These are phyloP conservation scores for Botryotinia globosa DNA, from an alignment of 2,329 filamentous ascomycete species.

Conservation along the genomic window DNA sequence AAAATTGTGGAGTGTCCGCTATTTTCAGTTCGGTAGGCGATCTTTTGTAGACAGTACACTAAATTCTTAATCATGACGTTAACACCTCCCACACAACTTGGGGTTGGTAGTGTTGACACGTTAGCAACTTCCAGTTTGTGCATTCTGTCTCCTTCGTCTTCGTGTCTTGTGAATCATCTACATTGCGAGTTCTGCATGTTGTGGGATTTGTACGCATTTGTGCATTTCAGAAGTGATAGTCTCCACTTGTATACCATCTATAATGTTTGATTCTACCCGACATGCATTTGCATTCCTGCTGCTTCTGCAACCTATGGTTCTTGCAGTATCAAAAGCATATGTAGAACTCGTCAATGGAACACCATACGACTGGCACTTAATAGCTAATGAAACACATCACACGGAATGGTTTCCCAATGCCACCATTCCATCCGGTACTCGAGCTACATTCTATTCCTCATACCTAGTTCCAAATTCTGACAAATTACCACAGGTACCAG, in stretches of 20 bases:
- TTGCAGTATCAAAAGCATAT: conserved; percentile 23
- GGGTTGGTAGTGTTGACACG: not conserved
- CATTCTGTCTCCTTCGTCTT: not conserved
- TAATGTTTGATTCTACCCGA: not conserved
- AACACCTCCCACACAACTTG: not conserved
- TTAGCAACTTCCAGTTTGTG: not conserved
- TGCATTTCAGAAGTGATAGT: not conserved
- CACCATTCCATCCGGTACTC: conserved; percentile 22
- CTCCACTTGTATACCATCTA: not conserved
- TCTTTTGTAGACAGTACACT: not conserved
- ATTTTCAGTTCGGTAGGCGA: not conserved
- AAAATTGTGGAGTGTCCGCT: not conserved
- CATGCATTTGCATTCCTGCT: not conserved
- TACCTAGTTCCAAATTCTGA: not conserved
- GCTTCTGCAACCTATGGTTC: not conserved
- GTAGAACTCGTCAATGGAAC: conserved; percentile 26
- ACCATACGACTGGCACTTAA: conserved; percentile 30
- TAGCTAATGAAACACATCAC: conserved; percentile 23
- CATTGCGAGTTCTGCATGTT: too few species aligned
- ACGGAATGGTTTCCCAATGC: conserved; percentile 26
- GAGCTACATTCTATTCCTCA: not conserved
- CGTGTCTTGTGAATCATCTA: not conserved
- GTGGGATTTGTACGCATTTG: not conserved
- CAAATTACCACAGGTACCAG: not conserved
- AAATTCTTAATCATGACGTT: not conserved